Evolutionary conservation across 2,329 filamentous ascomycete species (phyloP).

Genomic region (Monascus ruber): DNA sequence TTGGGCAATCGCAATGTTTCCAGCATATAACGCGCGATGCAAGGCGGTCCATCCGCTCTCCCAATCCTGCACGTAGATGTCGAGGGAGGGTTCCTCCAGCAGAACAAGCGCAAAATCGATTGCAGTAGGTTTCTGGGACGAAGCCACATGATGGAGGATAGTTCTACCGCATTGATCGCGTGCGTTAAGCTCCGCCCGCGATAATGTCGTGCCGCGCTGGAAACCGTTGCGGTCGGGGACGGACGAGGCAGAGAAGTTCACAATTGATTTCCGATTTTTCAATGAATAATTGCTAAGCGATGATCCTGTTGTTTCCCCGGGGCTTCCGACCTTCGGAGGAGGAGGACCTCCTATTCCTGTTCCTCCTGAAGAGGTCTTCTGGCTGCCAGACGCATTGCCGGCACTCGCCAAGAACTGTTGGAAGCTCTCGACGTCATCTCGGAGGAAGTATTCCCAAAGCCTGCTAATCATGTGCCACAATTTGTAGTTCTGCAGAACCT

Average conservation of each 20-base stretch:
- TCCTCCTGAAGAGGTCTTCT: constrained; percentile 14
- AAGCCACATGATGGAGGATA: constrained; percentile 71
- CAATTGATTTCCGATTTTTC: constrained; percentile 30
- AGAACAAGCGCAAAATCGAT: constrained; percentile 66
- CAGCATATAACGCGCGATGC: constrained; percentile 79
- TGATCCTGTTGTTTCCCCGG: constrained; percentile 17
- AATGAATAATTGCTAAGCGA: constrained; percentile 33
- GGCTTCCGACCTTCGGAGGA: constrained; percentile 18
- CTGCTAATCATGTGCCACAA: constrained; percentile 76
- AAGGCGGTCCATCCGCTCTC: constrained; percentile 96
- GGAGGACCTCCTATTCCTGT: constrained; percentile 13
- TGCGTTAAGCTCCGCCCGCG: constrained; percentile 64
- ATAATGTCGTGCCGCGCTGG: constrained; percentile 27
- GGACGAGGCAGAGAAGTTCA: constrained; percentile 35
- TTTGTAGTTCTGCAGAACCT: constrained; percentile 22
- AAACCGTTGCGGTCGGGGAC: constrained; percentile 30
- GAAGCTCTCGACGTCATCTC: constrained; percentile 96
- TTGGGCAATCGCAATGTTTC: constrained; percentile 77
- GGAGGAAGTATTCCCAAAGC: constrained; percentile 93
- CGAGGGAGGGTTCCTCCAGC: constrained; percentile 68
- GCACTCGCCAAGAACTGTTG: constrained; percentile 72
- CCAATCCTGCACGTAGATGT: constrained; percentile 74
- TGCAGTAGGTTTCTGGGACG: constrained; percentile 59
- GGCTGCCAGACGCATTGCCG: constrained; percentile 37
- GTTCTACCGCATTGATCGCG: constrained; percentile 75